Evolutionary conservation across 305 asterid species (phyloP).

Genomic region (Caryopteris hybrid): DNA sequence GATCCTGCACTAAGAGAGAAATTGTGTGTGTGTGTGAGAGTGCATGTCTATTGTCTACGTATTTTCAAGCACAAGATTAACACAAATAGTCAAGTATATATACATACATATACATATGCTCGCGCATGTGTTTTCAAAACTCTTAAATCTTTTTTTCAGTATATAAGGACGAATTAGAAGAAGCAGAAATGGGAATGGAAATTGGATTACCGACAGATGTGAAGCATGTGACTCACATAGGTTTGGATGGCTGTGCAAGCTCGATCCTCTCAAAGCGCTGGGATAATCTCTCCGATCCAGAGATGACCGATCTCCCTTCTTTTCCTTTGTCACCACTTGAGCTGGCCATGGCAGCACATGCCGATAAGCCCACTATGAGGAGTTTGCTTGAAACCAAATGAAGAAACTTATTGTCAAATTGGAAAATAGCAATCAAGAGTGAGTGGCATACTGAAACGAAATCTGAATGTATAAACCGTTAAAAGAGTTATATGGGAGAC

Average conservation of each 20-base stretch:
- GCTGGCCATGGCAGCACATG: conserved; percentile 26
- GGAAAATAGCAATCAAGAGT: neutral
- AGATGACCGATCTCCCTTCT: conserved; percentile 25
- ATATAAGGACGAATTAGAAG: conserved; percentile 67
- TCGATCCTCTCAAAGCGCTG: conserved; percentile 61
- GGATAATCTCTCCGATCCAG: conserved; percentile 30
- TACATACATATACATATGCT: neutral
- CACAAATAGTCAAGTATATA: neutral
- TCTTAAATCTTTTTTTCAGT: conserved; percentile 24
- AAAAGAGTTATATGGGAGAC: conserved; percentile 5
- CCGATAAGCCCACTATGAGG: conserved; percentile 28
- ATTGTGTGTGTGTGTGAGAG: too few species aligned
- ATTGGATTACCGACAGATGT: conserved; percentile 88
- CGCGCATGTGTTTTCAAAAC: neutral
- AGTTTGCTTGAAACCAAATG: conserved; percentile 35
- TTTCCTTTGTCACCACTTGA: conserved; percentile 22
- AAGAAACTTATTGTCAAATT: conserved; percentile 14
- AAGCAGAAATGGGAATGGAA: conserved; percentile 66
- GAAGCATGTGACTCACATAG: conserved; percentile 93
- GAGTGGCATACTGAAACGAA: neutral
- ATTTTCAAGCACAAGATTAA: neutral
- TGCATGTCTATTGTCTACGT: neutral
- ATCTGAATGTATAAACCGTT: conserved; percentile 24
- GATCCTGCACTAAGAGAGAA: neutral
- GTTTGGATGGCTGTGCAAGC: conserved; percentile 67